Evolutionary conservation across 2,329 filamentous ascomycete species (phyloP).

Genomic region (Lasiodiplodia hormozganensis): DNA sequence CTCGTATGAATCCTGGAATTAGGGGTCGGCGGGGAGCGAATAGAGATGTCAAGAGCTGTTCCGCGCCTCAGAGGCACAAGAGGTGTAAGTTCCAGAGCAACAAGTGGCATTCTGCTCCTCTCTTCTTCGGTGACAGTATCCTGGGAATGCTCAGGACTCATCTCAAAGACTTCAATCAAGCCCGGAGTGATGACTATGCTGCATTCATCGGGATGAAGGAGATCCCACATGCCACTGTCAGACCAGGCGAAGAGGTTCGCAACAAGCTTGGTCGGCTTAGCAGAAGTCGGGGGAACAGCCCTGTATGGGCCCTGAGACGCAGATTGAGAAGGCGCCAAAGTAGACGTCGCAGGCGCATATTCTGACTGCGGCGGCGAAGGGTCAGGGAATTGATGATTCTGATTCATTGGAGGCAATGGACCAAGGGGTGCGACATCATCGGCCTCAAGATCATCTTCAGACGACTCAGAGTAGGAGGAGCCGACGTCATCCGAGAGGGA

Average conservation of each 20-base stretch:
- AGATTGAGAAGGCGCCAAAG: constrained; percentile 79
- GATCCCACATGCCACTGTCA: constrained; percentile 68
- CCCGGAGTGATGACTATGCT: constrained; percentile 68
- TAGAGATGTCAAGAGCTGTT: constrained; percentile 91
- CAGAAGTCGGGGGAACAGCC: constrained; percentile 57
- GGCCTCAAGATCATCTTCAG: constrained; percentile 65
- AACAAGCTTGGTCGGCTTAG: constrained; percentile 61
- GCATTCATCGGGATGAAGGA: constrained; percentile 67
- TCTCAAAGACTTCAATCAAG: constrained; percentile 68
- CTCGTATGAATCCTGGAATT: constrained; percentile 72
- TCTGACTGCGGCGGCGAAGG: constrained; percentile 50
- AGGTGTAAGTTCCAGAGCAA: constrained; percentile 86
- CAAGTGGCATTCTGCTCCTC: constrained; percentile 55
- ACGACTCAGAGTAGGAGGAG: constrained; percentile 56
- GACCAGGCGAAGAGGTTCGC: constrained; percentile 70
- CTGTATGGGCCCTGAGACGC: constrained; percentile 77
- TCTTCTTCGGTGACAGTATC: constrained; percentile 38
- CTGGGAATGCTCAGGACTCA: constrained; percentile 54
- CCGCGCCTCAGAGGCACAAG: constrained; percentile 88
- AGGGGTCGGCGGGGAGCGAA: constrained; percentile 81
- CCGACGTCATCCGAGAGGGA: constrained; percentile 61
- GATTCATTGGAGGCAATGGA: constrained; percentile 16
- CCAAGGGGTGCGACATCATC: constrained; percentile 41
- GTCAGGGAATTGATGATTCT: constrained; percentile 48
- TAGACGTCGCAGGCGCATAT: constrained; percentile 52